Conservation (phyloP, 768 basidiomycete species). For the Amanita thiersii region DNA sequence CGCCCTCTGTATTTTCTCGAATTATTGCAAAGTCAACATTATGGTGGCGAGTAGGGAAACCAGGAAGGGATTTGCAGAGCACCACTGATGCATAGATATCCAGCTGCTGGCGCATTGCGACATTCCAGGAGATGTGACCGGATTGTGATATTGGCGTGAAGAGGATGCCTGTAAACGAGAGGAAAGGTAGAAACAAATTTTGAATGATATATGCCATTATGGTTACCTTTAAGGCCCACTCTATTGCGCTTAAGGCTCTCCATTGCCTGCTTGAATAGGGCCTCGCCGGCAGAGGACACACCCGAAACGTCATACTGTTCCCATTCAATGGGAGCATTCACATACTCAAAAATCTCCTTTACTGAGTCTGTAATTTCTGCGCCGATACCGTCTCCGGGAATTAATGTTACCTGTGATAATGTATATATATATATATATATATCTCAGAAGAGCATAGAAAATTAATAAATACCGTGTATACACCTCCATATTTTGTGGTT, state of each 20-base stretch:
- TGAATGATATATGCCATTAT: constrained; percentile 14
- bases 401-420: constrained; percentile 74
- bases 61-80: constrained; percentile 95
- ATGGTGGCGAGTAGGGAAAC: constrained; percentile 90
- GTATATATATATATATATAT: constrained; percentile 16
- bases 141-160: constrained; percentile 96
- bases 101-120: constrained; percentile 98
- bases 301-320: constrained; percentile 98
- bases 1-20: constrained; percentile 99
- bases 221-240: constrained; percentile 95
- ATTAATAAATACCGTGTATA: constrained; percentile 62
- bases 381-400: constrained; percentile 97
- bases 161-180: constrained; percentile 68
- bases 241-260: constrained; percentile 95
- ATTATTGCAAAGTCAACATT: constrained; percentile 99
- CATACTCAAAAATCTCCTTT: constrained; percentile 96
- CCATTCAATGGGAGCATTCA: constrained; percentile 99
- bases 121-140: constrained; percentile 99
- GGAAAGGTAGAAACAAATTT: constrained; percentile 6
- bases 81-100: constrained; percentile 99
- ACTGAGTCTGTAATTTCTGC: constrained; percentile 96
- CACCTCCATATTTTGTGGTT: constrained; percentile 86
- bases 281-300: constrained; percentile 89
- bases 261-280: constrained; percentile 95
- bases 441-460: constrained; percentile 6